A percentile compares a stretch with the other conserved stretches of the same genome.
These are phyloP conservation scores for Melampsora allii-populina DNA, from an alignment of 1,284 basidiomycete genomes.

Conservation along the genomic window DNA sequence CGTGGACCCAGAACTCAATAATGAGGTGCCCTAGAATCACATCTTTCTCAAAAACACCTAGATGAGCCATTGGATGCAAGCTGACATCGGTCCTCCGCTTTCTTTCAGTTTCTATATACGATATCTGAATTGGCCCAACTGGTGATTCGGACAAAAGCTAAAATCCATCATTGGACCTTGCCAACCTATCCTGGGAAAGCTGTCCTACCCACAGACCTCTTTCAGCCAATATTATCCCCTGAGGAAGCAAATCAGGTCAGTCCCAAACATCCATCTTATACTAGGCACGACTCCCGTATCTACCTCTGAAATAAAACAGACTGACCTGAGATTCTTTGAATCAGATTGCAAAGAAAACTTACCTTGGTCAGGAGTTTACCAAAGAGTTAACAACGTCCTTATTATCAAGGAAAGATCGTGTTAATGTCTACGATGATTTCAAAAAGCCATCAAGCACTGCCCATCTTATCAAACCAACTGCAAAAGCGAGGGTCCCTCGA, in stretches of 20 bases:
- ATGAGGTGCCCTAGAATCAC: conserved; percentile 60
- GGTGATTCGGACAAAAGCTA: conserved; percentile 69
- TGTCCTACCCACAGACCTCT: conserved; percentile 75
- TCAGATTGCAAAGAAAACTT: conserved; percentile 4
- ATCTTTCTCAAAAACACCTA: no score
- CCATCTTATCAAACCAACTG: neutral
- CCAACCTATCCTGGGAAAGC: conserved; percentile 75
- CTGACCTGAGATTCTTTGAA: neutral
- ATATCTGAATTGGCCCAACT: conserved; percentile 83
- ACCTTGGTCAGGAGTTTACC: conserved; percentile 24
- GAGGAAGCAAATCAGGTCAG: conserved; percentile 49
- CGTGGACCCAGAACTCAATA: conserved; percentile 62
- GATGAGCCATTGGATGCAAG: neutral
- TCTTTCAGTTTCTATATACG: conserved; percentile 74
- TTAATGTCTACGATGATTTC: conserved; percentile 1
- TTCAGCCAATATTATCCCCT: conserved; percentile 54
- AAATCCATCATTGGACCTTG: conserved; percentile 69
- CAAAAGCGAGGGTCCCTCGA: neutral
- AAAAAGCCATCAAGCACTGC: conserved; percentile 7
- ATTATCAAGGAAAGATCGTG: conserved; percentile 11
- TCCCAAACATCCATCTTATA: neutral
- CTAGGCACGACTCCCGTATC: neutral
- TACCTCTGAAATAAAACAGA: neutral
- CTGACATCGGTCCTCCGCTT: neutral
- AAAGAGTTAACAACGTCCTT: conserved; percentile 27